Evolutionary conservation across 805 yeast species (phyloP).

Genomic region (Yamadazyma laniorum): DNA sequence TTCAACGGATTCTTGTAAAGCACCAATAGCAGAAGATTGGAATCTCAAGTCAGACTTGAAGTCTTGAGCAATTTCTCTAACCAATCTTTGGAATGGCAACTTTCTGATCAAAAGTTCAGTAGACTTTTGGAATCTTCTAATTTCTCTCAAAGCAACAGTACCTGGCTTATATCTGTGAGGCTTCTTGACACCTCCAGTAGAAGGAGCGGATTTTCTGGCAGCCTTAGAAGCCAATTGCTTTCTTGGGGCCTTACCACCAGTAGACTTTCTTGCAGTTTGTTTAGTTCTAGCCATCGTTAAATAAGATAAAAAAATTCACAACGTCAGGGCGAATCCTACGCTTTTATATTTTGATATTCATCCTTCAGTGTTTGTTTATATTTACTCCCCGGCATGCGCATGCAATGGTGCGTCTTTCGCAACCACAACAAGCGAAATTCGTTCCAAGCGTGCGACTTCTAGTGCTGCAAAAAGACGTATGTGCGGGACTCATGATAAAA

Average conservation of each 20-base stretch:
- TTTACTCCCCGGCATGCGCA: no score
- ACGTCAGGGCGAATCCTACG: no score
- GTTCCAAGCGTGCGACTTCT: no score
- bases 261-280: slow-evolving; percentile 51
- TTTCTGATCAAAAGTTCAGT: slow-evolving; percentile 49
- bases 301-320: slow-evolving; percentile 2
- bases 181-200: slow-evolving; percentile 50
- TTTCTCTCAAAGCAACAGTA: slow-evolving; percentile 52
- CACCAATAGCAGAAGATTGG: slow-evolving; percentile 50
- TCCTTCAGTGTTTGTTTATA: no score
- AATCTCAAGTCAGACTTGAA: slow-evolving; percentile 50
- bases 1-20: slow-evolving; percentile 50
- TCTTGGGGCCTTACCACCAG: slow-evolving; percentile 54
- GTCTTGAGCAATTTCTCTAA: slow-evolving; percentile 50
- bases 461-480: not conserved
- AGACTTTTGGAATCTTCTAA: slow-evolving; percentile 50
- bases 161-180: slow-evolving; percentile 55
- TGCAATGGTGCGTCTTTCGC: no score
- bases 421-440: not conserved
- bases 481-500: no score
- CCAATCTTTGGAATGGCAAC: slow-evolving; percentile 51
- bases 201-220: slow-evolving; percentile 51
- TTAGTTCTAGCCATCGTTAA: slow-evolving; percentile 47
- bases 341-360: no score
- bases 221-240: slow-evolving; percentile 52